Evolutionary conservation across 2,329 filamentous ascomycete species (phyloP), one percentile per base, ranked within the genome.

Genomic region (Fusarium mundagurra): DNA sequence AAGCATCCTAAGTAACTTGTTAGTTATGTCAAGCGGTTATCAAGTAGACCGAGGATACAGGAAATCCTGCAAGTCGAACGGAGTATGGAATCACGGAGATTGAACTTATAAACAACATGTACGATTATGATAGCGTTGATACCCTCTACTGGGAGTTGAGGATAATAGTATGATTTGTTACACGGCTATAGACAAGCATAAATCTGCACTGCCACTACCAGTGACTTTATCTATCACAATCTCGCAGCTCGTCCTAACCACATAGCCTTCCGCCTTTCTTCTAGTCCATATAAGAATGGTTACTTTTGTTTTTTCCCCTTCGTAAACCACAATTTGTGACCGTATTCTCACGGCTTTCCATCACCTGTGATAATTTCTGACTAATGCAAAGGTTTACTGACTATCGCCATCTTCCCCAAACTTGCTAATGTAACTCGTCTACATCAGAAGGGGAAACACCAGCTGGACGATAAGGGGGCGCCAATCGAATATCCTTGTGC

Each of bases 361-460:
- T 36, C 16, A 33, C n/a, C 10, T 41, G 16, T 11, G 20, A 29
- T 41, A 5, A 5, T 38, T n/a, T n/a, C 16, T 41, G 36, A 29
- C 11, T 12, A 18, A 17, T 20, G 20, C 34, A 41, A n/a, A 41
- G 8, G 20, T 31, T n/a, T 20, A n/a, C 11, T 27, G 11, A 24
- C 33, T 33, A 29, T 29, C 13, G 8, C 17, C 5, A 11, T 31
- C 12, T 33, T 12, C n/a, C 18, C 29, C 12, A 29, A 24, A 24
- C 22, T n/a, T 55, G 27, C 79, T 70, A 82, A 64, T 81, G 81
- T 48, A 84, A 69, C 70, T 84, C 83, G 45, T 84, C 83, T 27
- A 77, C 64, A 24, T 83, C 81, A 67, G 80, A 72, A 11, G 76
- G 72, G 18, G 68, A 67, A 22, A 73, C 47, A 3, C 73, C 70